A percentile compares a stretch with the other conserved stretches of the same genome.
Evolutionary conservation across 1,139 yeast genomes (phyloP).

Genomic region (Hansenula lynferdii): DNA sequence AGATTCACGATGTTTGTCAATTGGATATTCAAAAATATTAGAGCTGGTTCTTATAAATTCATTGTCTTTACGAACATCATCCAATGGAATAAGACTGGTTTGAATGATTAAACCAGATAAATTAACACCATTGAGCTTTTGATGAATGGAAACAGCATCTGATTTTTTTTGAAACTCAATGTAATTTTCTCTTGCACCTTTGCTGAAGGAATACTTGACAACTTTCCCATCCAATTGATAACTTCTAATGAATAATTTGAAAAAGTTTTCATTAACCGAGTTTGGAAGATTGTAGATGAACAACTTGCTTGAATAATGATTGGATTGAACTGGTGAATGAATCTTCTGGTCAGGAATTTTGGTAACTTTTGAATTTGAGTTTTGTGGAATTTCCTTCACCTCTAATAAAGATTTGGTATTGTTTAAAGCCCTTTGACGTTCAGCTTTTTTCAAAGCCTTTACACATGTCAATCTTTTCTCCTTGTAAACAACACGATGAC

Average conservation of each 20-base stretch:
- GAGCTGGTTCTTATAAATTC: neutral
- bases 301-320: conserved; percentile 6
- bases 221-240: conserved; percentile 17
- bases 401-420: too few relatives aligned
- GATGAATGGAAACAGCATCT: conserved; percentile 18
- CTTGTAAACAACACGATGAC: conserved; percentile 24
- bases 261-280: conserved; percentile 21
- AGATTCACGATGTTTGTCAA: too few relatives aligned
- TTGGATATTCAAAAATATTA: too few relatives aligned
- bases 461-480: conserved; percentile 26
- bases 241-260: conserved; percentile 19
- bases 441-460: conserved; percentile 24
- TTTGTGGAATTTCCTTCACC: neutral
- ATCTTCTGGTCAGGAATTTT: neutral
- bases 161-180: conserved; percentile 20
- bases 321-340: too few relatives aligned
- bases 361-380: neutral
- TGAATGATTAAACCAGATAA: conserved; percentile 14
- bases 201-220: conserved; percentile 13
- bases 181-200: conserved; percentile 9
- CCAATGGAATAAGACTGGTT: conserved; percentile 8
- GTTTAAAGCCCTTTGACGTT: conserved; percentile 10
- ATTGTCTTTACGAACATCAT: conserved; percentile 3
- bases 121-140: conserved; percentile 21
- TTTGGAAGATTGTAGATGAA: conserved; percentile 21